Base-by-base conservation (phyloP, 2,329 filamentous ascomycete genomes). In the Sporothrix protearum region DNA sequence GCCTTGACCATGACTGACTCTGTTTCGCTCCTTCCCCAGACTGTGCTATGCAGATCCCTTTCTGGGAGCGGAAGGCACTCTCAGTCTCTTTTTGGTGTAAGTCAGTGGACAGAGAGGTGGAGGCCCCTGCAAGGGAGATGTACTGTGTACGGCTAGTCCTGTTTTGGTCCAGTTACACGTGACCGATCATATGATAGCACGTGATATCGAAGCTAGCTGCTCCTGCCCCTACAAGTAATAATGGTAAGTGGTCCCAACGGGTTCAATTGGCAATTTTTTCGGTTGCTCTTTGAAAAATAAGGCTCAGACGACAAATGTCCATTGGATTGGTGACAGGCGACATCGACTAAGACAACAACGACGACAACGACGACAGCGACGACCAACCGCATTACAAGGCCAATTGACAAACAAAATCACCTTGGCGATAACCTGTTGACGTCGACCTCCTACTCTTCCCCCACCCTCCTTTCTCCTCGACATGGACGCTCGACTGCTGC, bases 401-500 rank as follows among this genome's bases (percentile, higher is more conserved):
- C 55, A 39, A 63, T 63, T 63, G 59, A 7, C 36, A 2, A 45
- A 10, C 30, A 47, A 12, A 6, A 45, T 1, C 39, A 45, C 39
- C 10, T 14, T 12, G 8, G 8, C 39, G 39, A 45, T 10, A 12
- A 3, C 12, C 39, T 3, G 14, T 14, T 45, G 6, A 1, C 39
- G 39, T 3, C 39, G 3, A 45, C 14, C 14, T 47, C 3, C 14
- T 8, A 3, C 7, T 9, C 14, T 63, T n/a, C 3, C 10, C 9
- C 36, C 14, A 9, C 16, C 2, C 25, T n/a, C n/a, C 42, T 4
- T 66, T 12, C 42, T 4, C 57, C 39, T 10, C 51, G 49, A 28
- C 51, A 73, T 73, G 72, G 72, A 73, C 61, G 71, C 73, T 14
- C 72, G 61, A 14, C 72, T 71, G 55, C 71, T 74, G 30, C 61